Evolutionary conservation across 257 asterid species (phyloP).

Genomic region (Solanum chiquidenum): DNA sequence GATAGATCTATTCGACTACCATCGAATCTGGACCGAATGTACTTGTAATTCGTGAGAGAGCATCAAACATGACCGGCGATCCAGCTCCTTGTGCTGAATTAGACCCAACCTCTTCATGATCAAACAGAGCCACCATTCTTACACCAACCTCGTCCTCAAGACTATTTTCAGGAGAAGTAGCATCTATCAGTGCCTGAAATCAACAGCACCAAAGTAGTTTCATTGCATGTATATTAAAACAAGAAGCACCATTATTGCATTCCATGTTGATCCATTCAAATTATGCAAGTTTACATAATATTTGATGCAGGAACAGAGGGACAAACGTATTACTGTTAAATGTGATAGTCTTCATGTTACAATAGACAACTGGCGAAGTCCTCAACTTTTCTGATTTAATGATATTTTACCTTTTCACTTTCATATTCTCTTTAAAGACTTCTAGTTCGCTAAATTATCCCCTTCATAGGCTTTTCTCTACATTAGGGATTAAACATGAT

Average conservation of each 20-base stretch:
- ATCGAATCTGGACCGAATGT: slow-evolving; percentile 63
- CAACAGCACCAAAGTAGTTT: slow-evolving; percentile 4
- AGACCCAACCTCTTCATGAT: slow-evolving; percentile 97
- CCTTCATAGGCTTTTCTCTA: not conserved
- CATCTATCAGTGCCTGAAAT: slow-evolving; percentile 83
- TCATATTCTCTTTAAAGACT: not conserved
- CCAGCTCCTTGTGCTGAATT: slow-evolving; percentile 98
- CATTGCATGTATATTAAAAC: not conserved
- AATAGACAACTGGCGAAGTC: not conserved
- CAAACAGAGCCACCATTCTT: slow-evolving; percentile 92
- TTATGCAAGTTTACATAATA: not conserved
- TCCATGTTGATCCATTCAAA: not conserved
- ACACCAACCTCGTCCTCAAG: slow-evolving; percentile 73
- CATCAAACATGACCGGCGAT: slow-evolving; percentile 80
- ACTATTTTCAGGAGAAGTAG: slow-evolving; percentile 56
- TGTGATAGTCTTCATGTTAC: not conserved
- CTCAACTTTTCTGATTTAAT: not conserved
- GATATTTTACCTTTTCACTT: not conserved
- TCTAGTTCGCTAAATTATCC: not conserved
- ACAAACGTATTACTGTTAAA: not conserved
- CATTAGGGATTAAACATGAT: not conserved
- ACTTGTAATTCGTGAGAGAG: slow-evolving; percentile 74
- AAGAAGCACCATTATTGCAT: not conserved
- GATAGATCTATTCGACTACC: slow-evolving; percentile 26
- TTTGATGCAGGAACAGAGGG: not conserved